A percentile compares a stretch with the other conserved stretches of the same genome.
Conservation (phyloP, 2,329 filamentous ascomycete genomes). For the Colletotrichum sp. region DNA sequence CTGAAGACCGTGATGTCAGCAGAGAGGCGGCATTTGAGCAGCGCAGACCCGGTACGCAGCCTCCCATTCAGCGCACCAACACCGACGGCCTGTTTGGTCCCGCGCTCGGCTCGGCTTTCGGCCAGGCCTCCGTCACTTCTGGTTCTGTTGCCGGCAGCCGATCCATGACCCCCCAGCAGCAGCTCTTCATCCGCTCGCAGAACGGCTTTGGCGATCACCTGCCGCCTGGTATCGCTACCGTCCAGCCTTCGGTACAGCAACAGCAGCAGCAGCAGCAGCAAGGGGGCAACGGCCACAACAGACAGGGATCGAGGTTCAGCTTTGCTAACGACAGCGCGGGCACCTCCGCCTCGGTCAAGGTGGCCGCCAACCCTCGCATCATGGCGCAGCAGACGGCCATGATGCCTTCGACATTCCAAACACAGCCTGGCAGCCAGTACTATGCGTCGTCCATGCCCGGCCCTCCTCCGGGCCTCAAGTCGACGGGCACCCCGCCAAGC, state of each 20-base stretch:
- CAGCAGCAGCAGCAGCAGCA: conserved; percentile 65
- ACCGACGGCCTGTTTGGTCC: conserved; percentile 61
- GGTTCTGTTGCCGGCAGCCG: conserved; percentile 66
- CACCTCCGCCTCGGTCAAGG: conserved; percentile 71
- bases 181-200: conserved; percentile 71
- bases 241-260: conserved; percentile 59
- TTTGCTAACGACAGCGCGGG: conserved; percentile 79
- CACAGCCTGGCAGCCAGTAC: conserved; percentile 70
- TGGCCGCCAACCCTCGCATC: conserved; percentile 77
- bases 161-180: conserved; percentile 81
- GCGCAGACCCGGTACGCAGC: conserved; percentile 72
- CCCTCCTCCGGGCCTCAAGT: conserved; percentile 93
- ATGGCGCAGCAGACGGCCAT: conserved; percentile 88
- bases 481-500: conserved; percentile 89
- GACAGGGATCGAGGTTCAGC: conserved; percentile 86
- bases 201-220: conserved; percentile 64
- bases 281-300: conserved; percentile 69
- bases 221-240: conserved; percentile 60
- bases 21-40: conserved; percentile 59
- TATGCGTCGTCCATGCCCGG: conserved; percentile 88
- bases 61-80: conserved; percentile 73
- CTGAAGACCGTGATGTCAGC: conserved; percentile 74
- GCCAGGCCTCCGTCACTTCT: conserved; percentile 54
- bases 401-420: conserved; percentile 73
- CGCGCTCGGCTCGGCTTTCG: conserved; percentile 53